Percentiles rank a stretch among this genome's conserved stretches.
phyloP scores from a whole-genome alignment of 192 early-diverging fungal genomes.

The Podila clonocystis region DNA sequence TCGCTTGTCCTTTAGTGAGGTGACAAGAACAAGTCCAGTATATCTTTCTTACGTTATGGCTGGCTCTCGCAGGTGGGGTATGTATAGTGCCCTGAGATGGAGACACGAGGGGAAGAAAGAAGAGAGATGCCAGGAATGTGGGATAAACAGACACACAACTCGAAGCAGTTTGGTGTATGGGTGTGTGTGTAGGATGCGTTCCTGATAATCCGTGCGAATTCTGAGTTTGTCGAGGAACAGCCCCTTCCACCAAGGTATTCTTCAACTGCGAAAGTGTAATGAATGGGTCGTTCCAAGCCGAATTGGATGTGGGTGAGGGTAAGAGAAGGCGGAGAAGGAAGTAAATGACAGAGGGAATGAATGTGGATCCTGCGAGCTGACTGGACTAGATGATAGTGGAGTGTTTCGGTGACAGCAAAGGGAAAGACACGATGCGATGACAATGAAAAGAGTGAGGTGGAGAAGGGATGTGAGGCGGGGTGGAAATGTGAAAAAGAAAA shows the following conservation, averaged over 20 bases:
- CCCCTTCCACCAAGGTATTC: too few species aligned
- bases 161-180: too few species aligned
- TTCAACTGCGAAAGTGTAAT: too few species aligned
- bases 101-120: neutral
- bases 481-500: neutral
- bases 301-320: too few species aligned
- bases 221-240: too few species aligned
- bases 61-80: neutral
- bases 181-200: too few species aligned
- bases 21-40: neutral
- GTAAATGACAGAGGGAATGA: neutral
- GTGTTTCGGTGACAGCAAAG: neutral
- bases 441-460: neutral
- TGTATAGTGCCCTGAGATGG: neutral
- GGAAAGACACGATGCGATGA: neutral
- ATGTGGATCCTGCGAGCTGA: neutral
- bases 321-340: neutral
- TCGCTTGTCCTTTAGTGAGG: neutral
- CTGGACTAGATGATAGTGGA: neutral
- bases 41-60: slow-evolving; percentile 1
- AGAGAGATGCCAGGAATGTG: neutral
- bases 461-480: too few species aligned
- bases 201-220: too few species aligned
- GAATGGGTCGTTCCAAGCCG: too few species aligned
- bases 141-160: neutral